Conservation (phyloP, 139 green algal genomes). For the Chlamydomonas incerta region DNA sequence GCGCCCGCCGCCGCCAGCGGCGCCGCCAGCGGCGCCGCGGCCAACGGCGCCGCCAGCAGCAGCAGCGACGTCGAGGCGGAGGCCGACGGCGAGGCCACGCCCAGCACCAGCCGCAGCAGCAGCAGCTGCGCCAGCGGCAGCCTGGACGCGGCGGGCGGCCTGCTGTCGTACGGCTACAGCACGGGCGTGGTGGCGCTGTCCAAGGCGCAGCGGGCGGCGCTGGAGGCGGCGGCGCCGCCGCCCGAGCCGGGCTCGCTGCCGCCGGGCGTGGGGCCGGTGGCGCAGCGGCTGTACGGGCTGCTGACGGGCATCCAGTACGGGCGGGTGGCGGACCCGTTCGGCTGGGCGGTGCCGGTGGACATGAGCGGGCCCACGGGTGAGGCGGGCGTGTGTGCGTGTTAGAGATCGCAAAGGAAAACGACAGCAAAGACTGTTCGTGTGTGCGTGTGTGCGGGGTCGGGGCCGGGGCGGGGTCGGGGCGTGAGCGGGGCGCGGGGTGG, state of each 20-base stretch:
- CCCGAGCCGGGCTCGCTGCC: conserved; percentile 16
- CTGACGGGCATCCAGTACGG: conserved; percentile 90
- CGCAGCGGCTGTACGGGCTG: conserved; percentile 84
- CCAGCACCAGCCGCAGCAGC: too few relatives aligned
- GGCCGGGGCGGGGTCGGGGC: too few relatives aligned
- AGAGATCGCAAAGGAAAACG: too few relatives aligned
- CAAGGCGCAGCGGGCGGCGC: background rate
- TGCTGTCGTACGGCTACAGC: background rate
- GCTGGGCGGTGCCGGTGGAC: conserved; percentile 69
- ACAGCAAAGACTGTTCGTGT: too few relatives aligned
- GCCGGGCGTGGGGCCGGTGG: conserved; percentile 28
- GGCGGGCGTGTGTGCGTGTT: too few relatives aligned
- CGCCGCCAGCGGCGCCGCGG: background rate
- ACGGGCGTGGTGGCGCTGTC: background rate
- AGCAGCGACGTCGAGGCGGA: background rate
- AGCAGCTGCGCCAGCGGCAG: too few relatives aligned
- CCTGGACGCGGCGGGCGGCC: background rate
- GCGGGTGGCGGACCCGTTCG: conserved; percentile 71
- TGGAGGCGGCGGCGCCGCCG: background rate
- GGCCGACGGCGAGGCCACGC: background rate
- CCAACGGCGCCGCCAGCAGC: background rate
- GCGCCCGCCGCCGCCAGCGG: too few relatives aligned
- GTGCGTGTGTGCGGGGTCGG: too few relatives aligned
- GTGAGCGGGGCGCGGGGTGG: too few relatives aligned
- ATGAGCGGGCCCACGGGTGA: conserved; percentile 21